Conservation (phyloP, 495 filamentous ascomycete species). For the Aspergillus bridgeri region DNA sequence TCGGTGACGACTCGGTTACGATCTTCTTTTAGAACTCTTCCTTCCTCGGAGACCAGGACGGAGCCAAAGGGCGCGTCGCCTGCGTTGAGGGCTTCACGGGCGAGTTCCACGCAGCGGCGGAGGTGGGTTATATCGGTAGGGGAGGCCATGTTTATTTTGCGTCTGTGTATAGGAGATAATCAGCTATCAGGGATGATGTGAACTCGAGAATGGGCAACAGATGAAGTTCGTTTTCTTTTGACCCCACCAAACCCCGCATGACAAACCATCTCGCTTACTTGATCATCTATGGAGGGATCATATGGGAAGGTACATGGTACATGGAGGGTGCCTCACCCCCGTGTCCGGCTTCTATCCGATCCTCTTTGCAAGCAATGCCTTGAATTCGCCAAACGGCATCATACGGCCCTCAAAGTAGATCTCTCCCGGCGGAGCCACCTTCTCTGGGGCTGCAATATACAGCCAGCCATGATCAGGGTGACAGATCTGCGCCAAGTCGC, state of each 20-base stretch:
- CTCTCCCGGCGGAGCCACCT: not conserved
- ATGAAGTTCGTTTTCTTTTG: no score
- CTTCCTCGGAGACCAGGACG: slow-evolving; percentile 12
- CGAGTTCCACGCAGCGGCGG: slow-evolving; percentile 23
- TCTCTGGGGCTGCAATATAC: not conserved
- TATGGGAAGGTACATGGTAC: no score
- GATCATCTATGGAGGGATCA: no score
- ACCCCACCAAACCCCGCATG: no score
- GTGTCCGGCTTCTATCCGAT: not conserved
- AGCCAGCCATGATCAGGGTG: not conserved
- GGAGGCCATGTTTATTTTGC: no score
- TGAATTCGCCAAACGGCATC: not conserved
- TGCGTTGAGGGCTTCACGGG: slow-evolving; percentile 25
- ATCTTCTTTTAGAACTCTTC: slow-evolving; percentile 15
- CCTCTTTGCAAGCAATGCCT: not conserved
- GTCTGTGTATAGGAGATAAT: no score
- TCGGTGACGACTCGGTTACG: slow-evolving; percentile 18
- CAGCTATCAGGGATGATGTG: no score
- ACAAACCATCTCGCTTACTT: no score
- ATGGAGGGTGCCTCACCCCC: no score
- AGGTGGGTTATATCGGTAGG: slow-evolving; percentile 17
- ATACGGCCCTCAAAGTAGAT: not conserved
- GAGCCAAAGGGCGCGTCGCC: slow-evolving; percentile 32
- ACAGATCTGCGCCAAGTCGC: not conserved
- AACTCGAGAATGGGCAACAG: no score